Base-by-base conservation (phyloP, 495 filamentous ascomycete genomes). In the Acidiella bohemica region DNA sequence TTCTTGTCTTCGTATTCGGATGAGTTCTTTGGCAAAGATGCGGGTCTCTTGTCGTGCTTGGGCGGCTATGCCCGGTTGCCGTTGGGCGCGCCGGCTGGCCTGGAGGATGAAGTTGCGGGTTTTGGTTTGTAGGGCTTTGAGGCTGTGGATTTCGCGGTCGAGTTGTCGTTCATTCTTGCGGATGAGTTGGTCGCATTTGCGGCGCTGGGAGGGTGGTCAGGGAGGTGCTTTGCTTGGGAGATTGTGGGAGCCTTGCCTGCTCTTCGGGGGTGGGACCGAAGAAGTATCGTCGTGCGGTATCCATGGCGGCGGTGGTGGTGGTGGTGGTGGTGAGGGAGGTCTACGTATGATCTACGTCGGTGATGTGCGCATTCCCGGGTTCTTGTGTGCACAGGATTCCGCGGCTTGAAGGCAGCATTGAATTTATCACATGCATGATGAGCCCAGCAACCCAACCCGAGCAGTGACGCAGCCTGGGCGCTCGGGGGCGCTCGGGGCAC, bases 161-260 rank as follows among this genome's bases (percentile, higher is more conserved):
- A 97, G 76, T 57, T 94, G 87, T 49, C 90, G 84, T 40, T 84
- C 81, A 64, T 97, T 96, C 53, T 72, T 59, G 39, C 90, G 84
- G 51, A 97, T 81, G 42, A 97, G 73, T 41, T 72, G 61, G 64
- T 95, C 95, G 59, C 90, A 96, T 81, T 95, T 95, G 43, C 88
- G 43, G 44, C 59, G 33, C 36, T 36, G 13, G 21, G 25, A 39
- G 50, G 5, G 5, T 23, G 17, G 12, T 7, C 25, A 27, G 25
- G 7, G n/a, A 7, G 25, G 7, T 27, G 25, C 7, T 7, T 27
- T 27, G 25, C 9, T 21, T 5, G 27, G 33, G 9, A 3, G 21
- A 14, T 27, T 9, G 14, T 11, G n/a, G 5, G n/a, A n/a, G 13
- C 25, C 32, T 30, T 32, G 92, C 88, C 68, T 97, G 90, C 24